Evolutionary conservation across 352 stramenopile species (phyloP), one percentile per base, ranked within the genome.

Genomic region (Phytophthora capsici): DNA sequence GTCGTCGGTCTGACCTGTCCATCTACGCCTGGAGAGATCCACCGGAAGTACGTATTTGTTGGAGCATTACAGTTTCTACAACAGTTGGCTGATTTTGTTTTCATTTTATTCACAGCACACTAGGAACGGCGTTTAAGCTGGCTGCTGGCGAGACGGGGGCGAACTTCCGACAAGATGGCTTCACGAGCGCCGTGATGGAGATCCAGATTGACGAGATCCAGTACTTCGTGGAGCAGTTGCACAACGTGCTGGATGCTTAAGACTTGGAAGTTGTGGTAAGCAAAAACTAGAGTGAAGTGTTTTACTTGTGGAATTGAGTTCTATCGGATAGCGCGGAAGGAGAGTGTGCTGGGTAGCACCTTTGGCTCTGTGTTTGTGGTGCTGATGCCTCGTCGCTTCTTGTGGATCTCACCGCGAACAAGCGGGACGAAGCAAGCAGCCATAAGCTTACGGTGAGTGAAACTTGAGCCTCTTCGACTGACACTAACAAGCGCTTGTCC

Each of bases 161-260:
- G 14, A 93, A 90, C 49, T 98, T 98, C 73, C 76, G 82, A 43
- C 96, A 99, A 70, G 95, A 99, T 69, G 94, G 95, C 54, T 99
- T 99, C 71, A 95, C 98, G 57, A 97, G 88, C 50, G 94, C 97
- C 36, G 94, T 98, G 4, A 96, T 99, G 58, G 94, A 99, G 80
- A 97, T 99, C 46, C 84, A 92, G 56, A 95, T 88, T 48, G 86
- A 96, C 46, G 89, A 98, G 75, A 97, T 98, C 53, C 91, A 98
- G 66, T 94, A 93, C 69, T 99, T 99, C 73, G 86, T 98, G 64
- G 96, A 99, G 75, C 93, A 98, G 58, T 75, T 99, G 7, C 93
- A 98, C 82, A 98, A 94, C 63, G 80, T 94, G 19, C 71, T 97
- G 12, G 88, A 97, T 63, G 87, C 87, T 8, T 95, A 88, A 74